Percentiles rank a stretch among this genome's conserved stretches.
Evolutionary conservation across 2,329 filamentous ascomycete species (phyloP).

Genomic region (Trichoderma atroviride): DNA sequence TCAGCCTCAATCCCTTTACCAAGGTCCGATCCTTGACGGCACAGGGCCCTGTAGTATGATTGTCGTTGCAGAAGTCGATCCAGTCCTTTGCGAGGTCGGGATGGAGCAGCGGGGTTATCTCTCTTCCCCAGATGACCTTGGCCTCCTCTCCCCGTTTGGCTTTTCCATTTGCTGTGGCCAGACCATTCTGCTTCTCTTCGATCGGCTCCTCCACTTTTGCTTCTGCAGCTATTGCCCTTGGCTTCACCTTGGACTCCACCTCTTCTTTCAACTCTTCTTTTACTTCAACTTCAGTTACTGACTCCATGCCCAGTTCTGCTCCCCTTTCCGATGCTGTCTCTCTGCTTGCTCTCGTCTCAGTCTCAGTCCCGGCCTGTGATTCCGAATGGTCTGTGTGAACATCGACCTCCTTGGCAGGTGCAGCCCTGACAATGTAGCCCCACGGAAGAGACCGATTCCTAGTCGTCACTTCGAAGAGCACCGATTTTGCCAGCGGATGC

Average conservation of each 20-base stretch:
- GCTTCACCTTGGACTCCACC: background rate
- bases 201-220: background rate
- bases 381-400: background rate
- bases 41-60: conserved; percentile 36
- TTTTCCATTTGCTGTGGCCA: conserved; percentile 2
- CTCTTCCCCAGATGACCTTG: conserved; percentile 37
- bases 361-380: background rate
- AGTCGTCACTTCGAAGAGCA: conserved; percentile 43
- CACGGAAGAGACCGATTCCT: conserved; percentile 42
- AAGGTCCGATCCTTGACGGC: conserved; percentile 26
- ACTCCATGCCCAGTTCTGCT: background rate
- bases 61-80: conserved; percentile 41
- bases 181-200: background rate
- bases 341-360: background rate
- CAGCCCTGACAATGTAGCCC: conserved; percentile 42
- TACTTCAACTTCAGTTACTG: background rate
- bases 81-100: conserved; percentile 38
- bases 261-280: background rate
- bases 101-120: conserved; percentile 38
- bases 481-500: conserved; percentile 41
- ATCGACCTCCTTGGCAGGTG: conserved; percentile 9
- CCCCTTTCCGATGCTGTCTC: background rate
- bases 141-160: background rate
- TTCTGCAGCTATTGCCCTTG: background rate
- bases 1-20: conserved; percentile 38